Evolutionary conservation across 2,329 filamentous ascomycete species (phyloP).

Genomic region (Trichoderma koningii): DNA sequence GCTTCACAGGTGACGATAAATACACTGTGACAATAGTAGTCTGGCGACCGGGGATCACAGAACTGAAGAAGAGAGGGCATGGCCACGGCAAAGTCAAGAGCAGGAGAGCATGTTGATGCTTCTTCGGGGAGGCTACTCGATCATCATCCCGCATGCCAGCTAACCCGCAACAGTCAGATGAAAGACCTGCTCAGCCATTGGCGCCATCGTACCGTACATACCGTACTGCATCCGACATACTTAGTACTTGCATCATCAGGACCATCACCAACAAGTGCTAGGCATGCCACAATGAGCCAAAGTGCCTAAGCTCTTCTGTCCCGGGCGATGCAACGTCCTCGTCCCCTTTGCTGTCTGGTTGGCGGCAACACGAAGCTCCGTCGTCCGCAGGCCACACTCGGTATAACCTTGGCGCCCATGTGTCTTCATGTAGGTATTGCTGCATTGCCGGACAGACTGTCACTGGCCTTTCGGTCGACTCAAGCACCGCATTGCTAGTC

Average conservation of each 20-base stretch:
- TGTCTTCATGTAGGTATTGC: too few species aligned
- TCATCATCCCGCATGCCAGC: neutral
- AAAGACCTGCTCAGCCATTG: too few species aligned
- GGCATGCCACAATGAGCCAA: neutral
- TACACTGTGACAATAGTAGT: neutral
- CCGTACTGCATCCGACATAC: too few species aligned
- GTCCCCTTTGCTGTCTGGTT: neutral
- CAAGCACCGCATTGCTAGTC: too few species aligned
- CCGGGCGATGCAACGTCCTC: neutral
- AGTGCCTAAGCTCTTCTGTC: neutral
- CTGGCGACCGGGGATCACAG: neutral
- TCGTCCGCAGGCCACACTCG: slow-evolving; percentile 18
- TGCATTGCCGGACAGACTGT: too few species aligned
- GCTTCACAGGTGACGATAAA: neutral
- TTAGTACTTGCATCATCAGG: too few species aligned
- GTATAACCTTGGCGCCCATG: slow-evolving; percentile 10
- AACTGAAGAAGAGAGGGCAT: neutral
- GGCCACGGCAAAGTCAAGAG: neutral
- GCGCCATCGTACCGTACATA: too few species aligned
- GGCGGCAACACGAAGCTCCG: slow-evolving; percentile 19
- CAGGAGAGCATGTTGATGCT: neutral
- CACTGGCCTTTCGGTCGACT: too few species aligned
- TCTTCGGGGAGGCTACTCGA: slow-evolving; percentile 1
- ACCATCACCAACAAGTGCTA: too few species aligned
- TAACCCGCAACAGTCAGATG: neutral